phyloP scores from a whole-genome alignment of 75 land plant genomes.

The Cunninghamia lanceolata region DNA sequence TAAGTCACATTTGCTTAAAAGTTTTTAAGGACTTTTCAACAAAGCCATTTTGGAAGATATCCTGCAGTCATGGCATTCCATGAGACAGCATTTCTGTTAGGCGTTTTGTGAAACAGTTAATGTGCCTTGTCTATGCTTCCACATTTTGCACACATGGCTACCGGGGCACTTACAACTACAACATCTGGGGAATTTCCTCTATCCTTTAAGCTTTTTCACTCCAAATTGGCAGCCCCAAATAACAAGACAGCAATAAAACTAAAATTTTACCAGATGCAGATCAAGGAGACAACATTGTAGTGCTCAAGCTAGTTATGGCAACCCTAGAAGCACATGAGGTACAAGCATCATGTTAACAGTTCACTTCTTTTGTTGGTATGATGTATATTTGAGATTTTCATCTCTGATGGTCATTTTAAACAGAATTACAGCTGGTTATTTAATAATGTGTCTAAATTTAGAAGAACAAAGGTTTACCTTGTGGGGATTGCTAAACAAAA shows the following conservation, averaged over 20 bases:
- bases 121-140: no score
- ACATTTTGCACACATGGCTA: no score
- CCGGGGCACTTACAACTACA: no score
- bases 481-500: background rate
- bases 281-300: background rate
- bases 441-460: no score
- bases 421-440: no score
- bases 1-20: no score
- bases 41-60: no score
- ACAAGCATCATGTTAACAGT: background rate
- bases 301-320: constrained; percentile 2
- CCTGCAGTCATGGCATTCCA: no score
- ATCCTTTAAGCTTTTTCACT: background rate
- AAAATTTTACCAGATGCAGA: background rate
- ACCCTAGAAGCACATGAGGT: constrained; percentile 3
- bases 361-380: background rate
- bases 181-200: no score
- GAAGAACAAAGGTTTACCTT: background rate
- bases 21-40: no score
- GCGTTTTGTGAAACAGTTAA: no score
- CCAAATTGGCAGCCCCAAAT: background rate
- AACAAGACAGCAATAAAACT: background rate
- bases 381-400: background rate
- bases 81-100: no score
- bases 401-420: background rate